phyloP scores from a whole-genome alignment of 2,329 filamentous ascomycete species.

The Penicillium nordicum region DNA sequence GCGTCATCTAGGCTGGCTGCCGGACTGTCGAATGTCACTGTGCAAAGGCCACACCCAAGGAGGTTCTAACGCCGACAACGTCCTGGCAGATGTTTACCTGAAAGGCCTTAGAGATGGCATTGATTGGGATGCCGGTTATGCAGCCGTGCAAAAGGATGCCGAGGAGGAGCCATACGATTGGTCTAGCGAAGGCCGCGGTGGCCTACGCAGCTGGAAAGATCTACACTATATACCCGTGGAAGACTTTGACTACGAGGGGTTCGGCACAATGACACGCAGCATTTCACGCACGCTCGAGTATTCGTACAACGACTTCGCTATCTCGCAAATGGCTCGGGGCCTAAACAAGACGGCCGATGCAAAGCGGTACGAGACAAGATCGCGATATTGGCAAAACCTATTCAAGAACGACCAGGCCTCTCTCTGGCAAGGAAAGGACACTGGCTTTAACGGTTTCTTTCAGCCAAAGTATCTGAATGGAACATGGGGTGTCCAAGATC shows the following conservation, averaged over 20 bases:
- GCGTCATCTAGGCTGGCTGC: constrained; percentile 65
- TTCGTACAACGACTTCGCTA: constrained; percentile 69
- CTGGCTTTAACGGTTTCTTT: constrained; percentile 69
- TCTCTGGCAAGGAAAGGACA: constrained; percentile 54
- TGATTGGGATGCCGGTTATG: constrained; percentile 65
- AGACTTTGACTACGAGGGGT: constrained; percentile 64
- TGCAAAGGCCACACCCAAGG: constrained; percentile 69
- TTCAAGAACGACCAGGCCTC: constrained; percentile 62
- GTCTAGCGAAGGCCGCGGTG: constrained; percentile 66
- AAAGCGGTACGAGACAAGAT: constrained; percentile 57
- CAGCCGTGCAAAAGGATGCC: constrained; percentile 66
- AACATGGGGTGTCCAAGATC: constrained; percentile 66
- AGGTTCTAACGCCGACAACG: constrained; percentile 67
- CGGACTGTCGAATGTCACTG: constrained; percentile 70
- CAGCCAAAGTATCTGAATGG: constrained; percentile 66
- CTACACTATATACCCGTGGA: constrained; percentile 68
- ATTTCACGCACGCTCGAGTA: constrained; percentile 73
- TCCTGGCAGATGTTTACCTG: constrained; percentile 64
- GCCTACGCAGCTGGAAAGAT: constrained; percentile 66
- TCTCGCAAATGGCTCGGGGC: constrained; percentile 59
- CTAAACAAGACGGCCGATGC: constrained; percentile 55
- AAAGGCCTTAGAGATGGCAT: constrained; percentile 62
- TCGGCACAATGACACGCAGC: constrained; percentile 66
- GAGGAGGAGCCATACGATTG: constrained; percentile 68
- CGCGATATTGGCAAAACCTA: constrained; percentile 66